phyloP scores from a whole-genome alignment of 2,329 filamentous ascomycete species.

The Aspergillus pseudoglaucus region DNA sequence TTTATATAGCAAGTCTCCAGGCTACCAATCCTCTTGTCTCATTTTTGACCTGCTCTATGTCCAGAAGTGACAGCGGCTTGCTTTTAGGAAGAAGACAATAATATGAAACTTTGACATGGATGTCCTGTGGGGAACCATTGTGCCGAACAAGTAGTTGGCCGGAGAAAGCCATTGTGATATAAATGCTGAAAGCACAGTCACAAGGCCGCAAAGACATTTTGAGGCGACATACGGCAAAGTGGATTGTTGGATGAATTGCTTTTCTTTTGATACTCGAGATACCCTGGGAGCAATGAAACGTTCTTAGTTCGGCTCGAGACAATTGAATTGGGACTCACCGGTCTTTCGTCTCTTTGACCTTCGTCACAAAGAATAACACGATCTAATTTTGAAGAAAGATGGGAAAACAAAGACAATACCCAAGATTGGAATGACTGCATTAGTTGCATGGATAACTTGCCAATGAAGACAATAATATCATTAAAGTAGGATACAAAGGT shows the following conservation, averaged over 20 bases:
- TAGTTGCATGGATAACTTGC: too few species aligned
- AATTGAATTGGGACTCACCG: background rate
- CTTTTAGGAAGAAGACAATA: background rate
- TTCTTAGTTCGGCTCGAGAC: background rate
- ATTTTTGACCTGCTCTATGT: background rate
- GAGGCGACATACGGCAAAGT: background rate
- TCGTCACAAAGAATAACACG: background rate
- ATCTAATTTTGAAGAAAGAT: background rate
- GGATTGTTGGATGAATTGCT: background rate
- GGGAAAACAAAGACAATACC: background rate
- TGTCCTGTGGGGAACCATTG: background rate
- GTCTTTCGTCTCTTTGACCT: background rate
- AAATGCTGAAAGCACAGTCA: background rate
- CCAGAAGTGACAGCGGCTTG: background rate
- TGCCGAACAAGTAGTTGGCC: background rate
- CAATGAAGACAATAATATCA: background rate
- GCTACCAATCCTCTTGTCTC: background rate
- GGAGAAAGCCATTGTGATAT: background rate
- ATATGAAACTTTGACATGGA: background rate
- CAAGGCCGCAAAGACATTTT: background rate
- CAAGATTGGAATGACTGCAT: background rate
- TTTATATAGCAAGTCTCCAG: background rate
- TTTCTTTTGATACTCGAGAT: background rate
- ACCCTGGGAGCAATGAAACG: background rate
- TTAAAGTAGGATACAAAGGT: conserved; percentile 2